A percentile compares a stretch with the other conserved stretches of the same genome.
phyloP scores from a whole-genome alignment of 75 land plant genomes.

The Pseudotsuga menziesii region DNA sequence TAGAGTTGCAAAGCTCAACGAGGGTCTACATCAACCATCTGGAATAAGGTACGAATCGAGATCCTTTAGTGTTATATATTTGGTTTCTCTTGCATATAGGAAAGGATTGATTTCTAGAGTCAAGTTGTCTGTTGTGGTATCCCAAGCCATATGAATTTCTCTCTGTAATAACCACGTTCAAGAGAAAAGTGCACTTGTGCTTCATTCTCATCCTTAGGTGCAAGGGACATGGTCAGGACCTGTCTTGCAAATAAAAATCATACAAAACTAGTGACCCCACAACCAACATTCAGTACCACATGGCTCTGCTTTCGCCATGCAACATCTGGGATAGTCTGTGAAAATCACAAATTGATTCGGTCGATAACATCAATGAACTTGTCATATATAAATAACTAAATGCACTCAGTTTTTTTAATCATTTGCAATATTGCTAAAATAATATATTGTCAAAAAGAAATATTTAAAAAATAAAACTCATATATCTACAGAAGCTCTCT shows the following conservation, averaged over 20 bases:
- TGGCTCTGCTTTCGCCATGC: slow-evolving; percentile 67
- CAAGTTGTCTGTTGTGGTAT: no score
- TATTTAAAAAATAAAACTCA: no score
- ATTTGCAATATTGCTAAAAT: background rate
- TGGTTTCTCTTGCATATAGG: no score
- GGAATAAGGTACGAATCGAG: no score
- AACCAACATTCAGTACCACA: slow-evolving; percentile 85
- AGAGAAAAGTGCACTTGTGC: slow-evolving; percentile 94
- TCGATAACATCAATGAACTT: background rate
- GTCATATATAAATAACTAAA: background rate
- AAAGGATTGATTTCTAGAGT: no score
- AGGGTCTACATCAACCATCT: no score
- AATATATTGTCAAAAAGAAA: background rate
- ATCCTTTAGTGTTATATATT: no score
- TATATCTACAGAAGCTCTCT: no score
- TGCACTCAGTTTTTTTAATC: background rate
- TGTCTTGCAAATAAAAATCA: slow-evolving; percentile 76
- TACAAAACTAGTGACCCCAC: slow-evolving; percentile 97
- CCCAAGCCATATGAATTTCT: no score
- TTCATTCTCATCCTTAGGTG: slow-evolving; percentile 96
- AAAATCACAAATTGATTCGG: background rate
- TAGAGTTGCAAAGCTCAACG: no score
- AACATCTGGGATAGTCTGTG: slow-evolving; percentile 53
- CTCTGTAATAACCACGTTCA: no score
- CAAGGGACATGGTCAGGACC: slow-evolving; percentile 85